These are phyloP conservation scores for Phytopythium ostracodes DNA, from an alignment of 352 stramenopile genomes.

Conservation along the genomic window DNA sequence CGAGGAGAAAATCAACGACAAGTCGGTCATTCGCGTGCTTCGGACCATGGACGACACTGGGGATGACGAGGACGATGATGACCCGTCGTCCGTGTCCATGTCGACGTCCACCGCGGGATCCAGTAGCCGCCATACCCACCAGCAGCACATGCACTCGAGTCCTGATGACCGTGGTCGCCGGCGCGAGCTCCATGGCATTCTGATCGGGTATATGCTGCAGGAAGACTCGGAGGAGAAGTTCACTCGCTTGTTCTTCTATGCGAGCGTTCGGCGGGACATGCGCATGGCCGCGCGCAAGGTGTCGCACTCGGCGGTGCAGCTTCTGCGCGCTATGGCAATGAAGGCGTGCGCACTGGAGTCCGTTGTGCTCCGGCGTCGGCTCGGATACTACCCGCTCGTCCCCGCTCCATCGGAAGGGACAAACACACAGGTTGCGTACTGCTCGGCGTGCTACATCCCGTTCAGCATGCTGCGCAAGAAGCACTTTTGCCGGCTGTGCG, in stretches of 20 bases:
- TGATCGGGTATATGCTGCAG: conserved; percentile 55
- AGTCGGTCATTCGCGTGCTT: conserved; percentile 58
- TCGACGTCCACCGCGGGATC: conserved; percentile 17
- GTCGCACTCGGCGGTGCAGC: conserved; percentile 30
- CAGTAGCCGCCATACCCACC: conserved; percentile 9
- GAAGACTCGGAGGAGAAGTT: conserved; percentile 54
- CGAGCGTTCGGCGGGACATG: conserved; percentile 10
- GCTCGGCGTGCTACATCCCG: conserved; percentile 32
- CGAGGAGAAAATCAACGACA: conserved; percentile 45
- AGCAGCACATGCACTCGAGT: conserved; percentile 14
- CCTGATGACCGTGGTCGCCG: conserved; percentile 8
- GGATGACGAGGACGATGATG: conserved; percentile 20
- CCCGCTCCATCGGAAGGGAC: conserved; percentile 13
- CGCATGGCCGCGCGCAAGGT: conserved; percentile 18
- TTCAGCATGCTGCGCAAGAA: conserved; percentile 47
- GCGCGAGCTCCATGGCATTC: conserved; percentile 29
- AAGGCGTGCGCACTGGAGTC: conserved; percentile 34
- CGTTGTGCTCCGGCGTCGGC: conserved; percentile 43
- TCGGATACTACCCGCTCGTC: conserved; percentile 44
- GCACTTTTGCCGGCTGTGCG: conserved; percentile 54
- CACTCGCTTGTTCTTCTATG: conserved; percentile 67
- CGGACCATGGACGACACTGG: conserved; percentile 42
- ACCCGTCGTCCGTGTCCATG: conserved; percentile 21
- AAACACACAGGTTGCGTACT: conserved; percentile 26
- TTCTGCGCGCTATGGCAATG: conserved; percentile 41